phyloP scores from a whole-genome alignment of 2,329 filamentous ascomycete species.

The Orbilia brochopaga region DNA sequence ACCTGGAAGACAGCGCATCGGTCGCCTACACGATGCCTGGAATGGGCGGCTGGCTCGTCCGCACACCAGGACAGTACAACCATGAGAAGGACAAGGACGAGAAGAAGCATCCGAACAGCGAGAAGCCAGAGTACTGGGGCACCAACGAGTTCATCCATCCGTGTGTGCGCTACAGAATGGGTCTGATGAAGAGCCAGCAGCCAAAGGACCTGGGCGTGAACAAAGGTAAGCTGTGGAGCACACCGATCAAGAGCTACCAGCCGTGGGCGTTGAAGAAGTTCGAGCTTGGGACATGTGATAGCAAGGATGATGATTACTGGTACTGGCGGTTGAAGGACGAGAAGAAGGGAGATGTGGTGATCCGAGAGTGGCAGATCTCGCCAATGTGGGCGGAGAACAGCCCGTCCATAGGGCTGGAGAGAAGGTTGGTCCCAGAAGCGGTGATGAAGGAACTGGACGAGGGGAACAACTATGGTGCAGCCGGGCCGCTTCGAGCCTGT shows the following conservation, averaged over 20 bases:
- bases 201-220: slow-evolving; percentile 15
- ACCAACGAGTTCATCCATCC: slow-evolving; percentile 35
- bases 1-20: slow-evolving; percentile 20
- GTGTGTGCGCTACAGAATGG: slow-evolving; percentile 23
- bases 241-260: slow-evolving; percentile 11
- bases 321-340: slow-evolving; percentile 20
- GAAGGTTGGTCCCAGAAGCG: slow-evolving; percentile 15
- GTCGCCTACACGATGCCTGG: slow-evolving; percentile 11
- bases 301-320: slow-evolving; percentile 22
- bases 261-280: slow-evolving; percentile 21
- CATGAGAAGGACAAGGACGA: slow-evolving; percentile 16
- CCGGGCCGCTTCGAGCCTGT: neutral
- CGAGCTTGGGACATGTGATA: neutral
- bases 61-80: slow-evolving; percentile 24
- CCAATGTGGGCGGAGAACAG: slow-evolving; percentile 18
- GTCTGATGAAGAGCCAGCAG: slow-evolving; percentile 9
- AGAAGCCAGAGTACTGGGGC: slow-evolving; percentile 14
- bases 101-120: slow-evolving; percentile 1
- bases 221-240: slow-evolving; percentile 10
- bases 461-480: slow-evolving; percentile 30
- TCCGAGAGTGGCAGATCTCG: slow-evolving; percentile 27
- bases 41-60: slow-evolving; percentile 20
- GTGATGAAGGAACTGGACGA: slow-evolving; percentile 23
- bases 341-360: slow-evolving; percentile 19
- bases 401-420: slow-evolving; percentile 15